Percentiles rank a stretch among this genome's conserved stretches.
phyloP scores from a whole-genome alignment of 257 asterid genomes.

The Rehmannia glutinosa region DNA sequence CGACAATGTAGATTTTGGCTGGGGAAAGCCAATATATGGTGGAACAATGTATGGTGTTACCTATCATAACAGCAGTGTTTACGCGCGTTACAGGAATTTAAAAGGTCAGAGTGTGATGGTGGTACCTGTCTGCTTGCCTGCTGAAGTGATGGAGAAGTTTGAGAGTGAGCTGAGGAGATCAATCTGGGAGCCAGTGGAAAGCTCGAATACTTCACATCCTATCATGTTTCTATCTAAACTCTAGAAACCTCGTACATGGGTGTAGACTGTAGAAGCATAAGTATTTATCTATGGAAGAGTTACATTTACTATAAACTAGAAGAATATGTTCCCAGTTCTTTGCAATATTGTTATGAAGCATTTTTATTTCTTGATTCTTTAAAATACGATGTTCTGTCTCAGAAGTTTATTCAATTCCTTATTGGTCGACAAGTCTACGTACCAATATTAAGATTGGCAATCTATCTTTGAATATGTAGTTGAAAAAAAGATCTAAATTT shows the following conservation, averaged over 20 bases:
- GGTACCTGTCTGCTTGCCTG: not conserved
- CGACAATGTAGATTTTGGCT: not conserved
- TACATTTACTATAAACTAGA: too few relatives aligned
- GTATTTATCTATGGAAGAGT: too few relatives aligned
- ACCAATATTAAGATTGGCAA: not conserved
- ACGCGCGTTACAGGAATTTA: not conserved
- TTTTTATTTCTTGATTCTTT: too few relatives aligned
- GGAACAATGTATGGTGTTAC: slow-evolving; percentile 13
- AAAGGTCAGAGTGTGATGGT: slow-evolving; percentile 10
- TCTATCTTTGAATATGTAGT: not conserved
- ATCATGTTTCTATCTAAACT: not conserved
- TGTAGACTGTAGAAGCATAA: too few relatives aligned
- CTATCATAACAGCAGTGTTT: not conserved
- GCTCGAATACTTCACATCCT: not conserved
- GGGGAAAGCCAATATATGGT: slow-evolving; percentile 7
- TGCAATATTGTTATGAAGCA: too few relatives aligned
- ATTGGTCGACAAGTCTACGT: too few relatives aligned
- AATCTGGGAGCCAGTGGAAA: not conserved
- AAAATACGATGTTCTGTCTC: too few relatives aligned
- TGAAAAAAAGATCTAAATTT: not conserved
- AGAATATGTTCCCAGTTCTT: too few relatives aligned
- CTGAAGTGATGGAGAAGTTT: slow-evolving; percentile 11
- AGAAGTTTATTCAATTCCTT: not conserved
- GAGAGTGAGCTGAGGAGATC: slow-evolving; percentile 7
- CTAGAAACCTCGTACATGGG: too few relatives aligned